Evolutionary conservation across 1,284 basidiomycete species (phyloP), one percentile per base, ranked within the genome.

Genomic region (Ustilago nuda): DNA sequence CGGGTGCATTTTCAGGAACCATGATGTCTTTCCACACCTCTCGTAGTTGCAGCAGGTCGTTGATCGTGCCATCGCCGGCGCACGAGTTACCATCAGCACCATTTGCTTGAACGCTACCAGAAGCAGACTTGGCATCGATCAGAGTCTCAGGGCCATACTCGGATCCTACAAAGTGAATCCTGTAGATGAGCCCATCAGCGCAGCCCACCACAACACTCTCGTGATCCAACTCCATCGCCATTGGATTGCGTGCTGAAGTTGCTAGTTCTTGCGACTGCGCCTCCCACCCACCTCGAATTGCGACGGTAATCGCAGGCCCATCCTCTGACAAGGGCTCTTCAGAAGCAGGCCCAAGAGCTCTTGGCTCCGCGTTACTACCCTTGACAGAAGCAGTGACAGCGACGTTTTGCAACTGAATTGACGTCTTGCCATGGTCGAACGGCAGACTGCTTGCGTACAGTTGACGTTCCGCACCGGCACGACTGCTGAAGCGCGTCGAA

Each of bases 401-500:
- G 41, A 4, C 15, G 19, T 23, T 23, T 33, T 59, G 36, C n/a
- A 73, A 61, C 53, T 68, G 71, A 23, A 52, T 64, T 45, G 66
- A 68, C n/a, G 66, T 73, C 62, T 61, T 61, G n/a, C 67, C 66
- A 17, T 71, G 65, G 13, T 76, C 76, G 32, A 76, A 68, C 2
- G 80, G 62, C 41, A 76, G 48, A 36, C 74, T 82, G 68, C 79
- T 81, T 2, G 78, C 63, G 59, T 85, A 84, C 27, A 87, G 82
- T 52, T 83, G 76, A 39, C 92, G 88, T 86, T 92, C 92, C 30
- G 93, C 93, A 8, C 93, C 93, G 5, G 89, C 88, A 56, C 93
- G 88, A 17, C 92, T 91, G 84, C 92, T 93, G 86, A 94, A 94
- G 69, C 93, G 88, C 37, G 93, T 94, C 8, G 93, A 92, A 61